Conservation (phyloP, 305 asterid genomes). For the Withania somnifera region DNA sequence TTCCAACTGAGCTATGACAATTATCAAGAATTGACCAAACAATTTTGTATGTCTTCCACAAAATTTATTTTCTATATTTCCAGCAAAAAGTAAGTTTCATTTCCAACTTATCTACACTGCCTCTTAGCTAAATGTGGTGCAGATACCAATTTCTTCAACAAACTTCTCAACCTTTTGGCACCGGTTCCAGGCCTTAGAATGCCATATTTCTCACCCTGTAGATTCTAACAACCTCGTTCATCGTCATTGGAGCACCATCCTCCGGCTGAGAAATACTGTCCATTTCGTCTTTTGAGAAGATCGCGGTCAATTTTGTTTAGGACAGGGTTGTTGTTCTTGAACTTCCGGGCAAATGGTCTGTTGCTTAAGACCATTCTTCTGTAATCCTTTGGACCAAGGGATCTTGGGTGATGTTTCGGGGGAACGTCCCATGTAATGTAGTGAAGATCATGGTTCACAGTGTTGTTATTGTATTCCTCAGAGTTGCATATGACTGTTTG, state of each 20-base stretch:
- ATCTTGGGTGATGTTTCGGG: constrained; percentile 74
- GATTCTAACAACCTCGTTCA: constrained; percentile 19
- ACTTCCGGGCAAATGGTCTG: constrained; percentile 73
- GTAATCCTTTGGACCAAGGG: constrained; percentile 63
- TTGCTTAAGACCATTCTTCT: constrained; percentile 53
- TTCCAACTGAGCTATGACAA: not conserved
- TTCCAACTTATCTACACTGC: constrained; percentile 36
- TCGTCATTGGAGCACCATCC: constrained; percentile 53
- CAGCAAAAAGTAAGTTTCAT: not conserved
- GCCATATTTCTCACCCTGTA: constrained; percentile 55
- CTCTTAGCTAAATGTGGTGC: constrained; percentile 23
- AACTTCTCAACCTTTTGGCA: constrained; percentile 44
- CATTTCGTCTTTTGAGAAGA: constrained; percentile 39
- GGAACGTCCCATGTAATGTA: constrained; percentile 82
- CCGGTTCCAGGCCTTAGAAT: constrained; percentile 57
- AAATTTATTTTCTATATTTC: not conserved
- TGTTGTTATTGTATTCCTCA: constrained; percentile 44
- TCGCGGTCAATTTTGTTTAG: constrained; percentile 63
- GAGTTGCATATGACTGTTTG: constrained; percentile 83
- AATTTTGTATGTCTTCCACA: not conserved
- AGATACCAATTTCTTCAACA: constrained; percentile 38
- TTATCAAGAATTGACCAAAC: not conserved
- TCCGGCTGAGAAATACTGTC: constrained; percentile 38
- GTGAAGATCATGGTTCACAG: constrained; percentile 74
- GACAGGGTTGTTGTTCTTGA: constrained; percentile 59